Base-by-base conservation (phyloP, 176 grass and related monocot genomes). In the Miscanthus lutarioriparius region DNA sequence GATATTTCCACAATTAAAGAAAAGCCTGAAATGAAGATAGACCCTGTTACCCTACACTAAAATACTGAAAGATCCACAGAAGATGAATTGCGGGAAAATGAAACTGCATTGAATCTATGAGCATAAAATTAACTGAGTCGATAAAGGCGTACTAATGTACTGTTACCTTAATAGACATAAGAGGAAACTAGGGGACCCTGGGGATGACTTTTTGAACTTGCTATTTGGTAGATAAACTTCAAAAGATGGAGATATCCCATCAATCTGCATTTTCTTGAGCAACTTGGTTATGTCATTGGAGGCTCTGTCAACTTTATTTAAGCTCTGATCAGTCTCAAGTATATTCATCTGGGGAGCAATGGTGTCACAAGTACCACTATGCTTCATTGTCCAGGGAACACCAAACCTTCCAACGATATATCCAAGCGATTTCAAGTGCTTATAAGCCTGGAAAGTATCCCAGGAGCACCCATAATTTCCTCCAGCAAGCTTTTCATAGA, bases 401-500 rank as follows among this genome's bases (percentile, higher is more conserved):
- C 81, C 81, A 66, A 94, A 89, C 2, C 91, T 84, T 76, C 91
- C 89, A 65, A 99, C 72, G 70, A 98, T 87, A 81, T 94, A 99
- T 2, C 96, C 93, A 84, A 99, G 91, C 54, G 81, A 94, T 80
- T 99, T 99, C 86, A 98, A 65, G 78, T 96, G 86, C 70, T 76
- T 98, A 76, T 95, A 98, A 66, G 87, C 91, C 77, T 90, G 83
- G 44, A 94, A 98, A 23, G 74, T 89, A 65, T 82, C 86, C 91
- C 83, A 90, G 25, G 72, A 82, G 66, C 88, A 90, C 6, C 88
- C 88, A 71, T 90, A 90, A 11, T 56, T 82, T 56, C 65, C 87
- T 22, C 85, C 74, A 12, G 88, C 76, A 71, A 93, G 83, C 81
- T 87, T 98, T 64, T 28, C 23, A 68, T 90, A 95, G 22, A 92